Conservation (phyloP, 2,329 filamentous ascomycete genomes). For the Metarhizium brunneum region DNA sequence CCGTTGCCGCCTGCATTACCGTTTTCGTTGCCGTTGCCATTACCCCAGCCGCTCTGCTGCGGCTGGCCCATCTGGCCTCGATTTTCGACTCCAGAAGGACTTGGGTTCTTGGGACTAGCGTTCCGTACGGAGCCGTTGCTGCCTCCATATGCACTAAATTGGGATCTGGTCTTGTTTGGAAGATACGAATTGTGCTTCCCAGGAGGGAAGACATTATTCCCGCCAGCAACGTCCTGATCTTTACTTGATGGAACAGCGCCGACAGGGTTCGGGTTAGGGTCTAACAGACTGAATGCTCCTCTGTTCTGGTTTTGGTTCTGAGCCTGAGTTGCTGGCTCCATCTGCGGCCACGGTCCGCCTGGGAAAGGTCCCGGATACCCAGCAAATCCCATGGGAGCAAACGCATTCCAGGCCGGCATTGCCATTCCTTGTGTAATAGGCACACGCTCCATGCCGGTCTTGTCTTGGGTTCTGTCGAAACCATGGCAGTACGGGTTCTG, state of each 20-base stretch:
- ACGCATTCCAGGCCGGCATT: constrained; percentile 12
- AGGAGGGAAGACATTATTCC: constrained; percentile 21
- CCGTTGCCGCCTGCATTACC: background rate
- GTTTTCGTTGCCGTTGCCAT: constrained; percentile 12
- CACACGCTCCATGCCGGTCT: constrained; percentile 14
- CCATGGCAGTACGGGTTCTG: constrained; percentile 34
- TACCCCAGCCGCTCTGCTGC: constrained; percentile 2
- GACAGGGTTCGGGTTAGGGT: constrained; percentile 2
- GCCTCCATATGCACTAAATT: constrained; percentile 12
- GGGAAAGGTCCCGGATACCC: constrained; percentile 7
- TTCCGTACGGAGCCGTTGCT: background rate
- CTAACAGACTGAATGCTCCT: constrained; percentile 9
- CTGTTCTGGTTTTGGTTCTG: constrained; percentile 4
- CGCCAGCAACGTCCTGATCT: constrained; percentile 13
- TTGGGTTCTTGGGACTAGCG: constrained; percentile 1
- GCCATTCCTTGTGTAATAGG: constrained; percentile 23
- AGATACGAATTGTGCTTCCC: constrained; percentile 18
- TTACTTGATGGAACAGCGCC: constrained; percentile 10
- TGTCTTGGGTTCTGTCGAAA: constrained; percentile 16
- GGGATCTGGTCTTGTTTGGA: constrained; percentile 11
- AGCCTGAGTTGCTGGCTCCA: background rate
- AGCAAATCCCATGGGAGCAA: constrained; percentile 12
- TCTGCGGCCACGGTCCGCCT: background rate
- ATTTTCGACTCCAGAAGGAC: constrained; percentile 1
- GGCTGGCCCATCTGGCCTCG: background rate